Base-by-base conservation (phyloP, 148 eudicot genomes). In the Camellia granthamiana region DNA sequence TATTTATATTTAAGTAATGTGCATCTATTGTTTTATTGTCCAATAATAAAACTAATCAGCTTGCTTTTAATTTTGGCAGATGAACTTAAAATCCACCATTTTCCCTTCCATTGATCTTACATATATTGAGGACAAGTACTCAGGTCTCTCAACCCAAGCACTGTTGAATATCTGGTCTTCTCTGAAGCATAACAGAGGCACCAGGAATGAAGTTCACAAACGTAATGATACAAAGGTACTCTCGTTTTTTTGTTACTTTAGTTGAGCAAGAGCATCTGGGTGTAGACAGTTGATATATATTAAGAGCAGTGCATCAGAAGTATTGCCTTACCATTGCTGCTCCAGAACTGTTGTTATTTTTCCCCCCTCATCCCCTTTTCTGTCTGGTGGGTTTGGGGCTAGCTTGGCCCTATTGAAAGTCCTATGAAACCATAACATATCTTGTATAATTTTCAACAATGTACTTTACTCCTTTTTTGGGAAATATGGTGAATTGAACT, bases 81-180 rank as follows among this genome's bases (percentile, higher is more conserved):
- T 91, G 84, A 90, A 79, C 83, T 76, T 88, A 78, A 83, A 91
- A 15, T 81, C 95, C 54, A 81, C 80, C 69, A 61, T 91, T 75
- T 79, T 89, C 38, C 86, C 90, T 47, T 84, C 91, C 10, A 74
- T 90, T 84, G 91, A 91, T 84, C 85, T 84, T 65, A 63, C 89
- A 16, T 88, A 89, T 85, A 69, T 89, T 65, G 93, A 91, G 86
- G 92, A 89, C 73, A 91, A 86, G 81, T 91, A 93, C 80, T 90
- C 95, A 51, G 97, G 94, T 76, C 88, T 92, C 69, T 90, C 95
- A 69, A 85, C 91, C 14, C 90, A 91, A 84, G 89, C 86, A 58
- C 75, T 87, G 42, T 67, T 86, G 81, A 84, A 90, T 83, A 86
- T 88, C 64, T 91, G 91, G 97, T 85, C 95, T 74, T 86, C 92